Evolutionary conservation across 176 grass and related monocot genomes (phyloP).

Genomic region (Chrysopogon serrulatus): DNA sequence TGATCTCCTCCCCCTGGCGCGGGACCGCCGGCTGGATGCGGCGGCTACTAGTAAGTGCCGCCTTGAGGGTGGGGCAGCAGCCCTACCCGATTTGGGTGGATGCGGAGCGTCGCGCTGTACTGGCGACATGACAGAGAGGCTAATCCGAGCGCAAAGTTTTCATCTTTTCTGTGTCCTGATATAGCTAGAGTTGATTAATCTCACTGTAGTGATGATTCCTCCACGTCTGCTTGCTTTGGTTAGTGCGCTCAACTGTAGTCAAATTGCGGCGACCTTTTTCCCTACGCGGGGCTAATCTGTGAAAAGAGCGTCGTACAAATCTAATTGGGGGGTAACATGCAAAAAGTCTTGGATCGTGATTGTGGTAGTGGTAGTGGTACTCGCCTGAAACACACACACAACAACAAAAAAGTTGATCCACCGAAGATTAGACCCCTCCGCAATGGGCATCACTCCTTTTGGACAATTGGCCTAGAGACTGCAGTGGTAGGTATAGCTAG

Average conservation of each 20-base stretch:
- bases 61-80: not conserved
- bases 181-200: not conserved
- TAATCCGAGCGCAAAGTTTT: not conserved
- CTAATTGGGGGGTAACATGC: not conserved
- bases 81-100: slow-evolving; percentile 23
- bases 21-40: not conserved
- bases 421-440: too few relatives aligned
- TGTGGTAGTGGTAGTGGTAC: too few relatives aligned
- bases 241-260: not conserved
- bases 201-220: too few relatives aligned
- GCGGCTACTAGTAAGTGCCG: not conserved
- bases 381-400: too few relatives aligned
- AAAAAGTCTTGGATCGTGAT: not conserved
- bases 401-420: too few relatives aligned
- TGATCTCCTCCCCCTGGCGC: not conserved
- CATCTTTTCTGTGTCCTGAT: not conserved
- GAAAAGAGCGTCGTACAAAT: not conserved
- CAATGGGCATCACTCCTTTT: too few relatives aligned
- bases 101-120: not conserved
- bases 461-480: too few relatives aligned
- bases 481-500: too few relatives aligned
- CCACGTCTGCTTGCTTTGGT: not conserved
- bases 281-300: not conserved
- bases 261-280: not conserved
- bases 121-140: slow-evolving; percentile 13